Evolutionary conservation across 2,329 filamentous ascomycete species (phyloP), one percentile per base, ranked within the genome.

Genomic region (Neonectria hederae): DNA sequence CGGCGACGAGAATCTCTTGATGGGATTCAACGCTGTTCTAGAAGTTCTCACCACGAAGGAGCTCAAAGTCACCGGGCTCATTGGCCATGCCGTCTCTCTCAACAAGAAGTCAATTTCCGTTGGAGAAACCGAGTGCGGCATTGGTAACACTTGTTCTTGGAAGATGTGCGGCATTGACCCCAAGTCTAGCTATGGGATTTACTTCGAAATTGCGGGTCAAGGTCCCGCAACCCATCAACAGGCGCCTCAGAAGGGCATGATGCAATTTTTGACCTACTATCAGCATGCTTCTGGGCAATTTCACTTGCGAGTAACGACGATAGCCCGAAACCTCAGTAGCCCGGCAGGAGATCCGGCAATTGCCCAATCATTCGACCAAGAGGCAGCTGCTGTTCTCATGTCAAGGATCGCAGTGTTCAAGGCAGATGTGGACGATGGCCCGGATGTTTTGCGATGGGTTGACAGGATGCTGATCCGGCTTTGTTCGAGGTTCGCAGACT

Each of bases 121-220:
- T 13, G 96, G 96, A 57, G 96, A 99, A 83, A 98, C 96, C 0
- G 96, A 99, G 78, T 97, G 95, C 74, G 96, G 96, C 75, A 97
- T 99, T 73, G 96, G 96, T 69, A 98, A 98, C 77, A 99, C 96
- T 1, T 98, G 95, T 80, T 95, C 94, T 3, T 99, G 96, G 96
- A 99, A 99, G 82, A 97, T 99, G 95, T 98, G 96, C 75, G 94
- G 94, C 71, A 97, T 99, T 71, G 94, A 98, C 74, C 96, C 96
- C 11, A 91, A 90, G 59, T 90, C 96, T 32, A 97, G 94, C 75
- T 98, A 98, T 74, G 96, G 94, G 65, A 87, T 99, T 67, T 99
- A 98, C 82, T 99, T 98, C 74, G 96, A 99, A 79, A 97, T 99
- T 76, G 95, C 96, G 51, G 93, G 92, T 73, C 96, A 98, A 81